phyloP scores from a whole-genome alignment of 2,329 filamentous ascomycete species.

The Colletotrichum sp. region DNA sequence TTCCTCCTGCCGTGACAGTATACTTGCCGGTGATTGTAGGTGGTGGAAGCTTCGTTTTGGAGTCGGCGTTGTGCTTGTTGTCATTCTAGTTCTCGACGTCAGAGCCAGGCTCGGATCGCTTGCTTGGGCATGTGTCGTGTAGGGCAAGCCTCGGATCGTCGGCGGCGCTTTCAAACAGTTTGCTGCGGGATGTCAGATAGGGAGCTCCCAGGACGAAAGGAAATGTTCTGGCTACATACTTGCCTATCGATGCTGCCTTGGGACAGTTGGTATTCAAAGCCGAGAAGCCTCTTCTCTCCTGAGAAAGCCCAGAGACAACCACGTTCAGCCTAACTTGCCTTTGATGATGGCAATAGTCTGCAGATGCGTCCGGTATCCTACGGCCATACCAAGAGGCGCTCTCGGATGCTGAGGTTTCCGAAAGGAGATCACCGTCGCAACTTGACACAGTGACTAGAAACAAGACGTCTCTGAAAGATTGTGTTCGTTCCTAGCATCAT shows the following conservation, averaged over 20 bases:
- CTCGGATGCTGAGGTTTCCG: not conserved
- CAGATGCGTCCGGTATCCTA: not conserved
- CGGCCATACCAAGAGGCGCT: fast-evolving
- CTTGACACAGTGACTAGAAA: not conserved
- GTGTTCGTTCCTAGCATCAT: not conserved
- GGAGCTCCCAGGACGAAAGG: not conserved
- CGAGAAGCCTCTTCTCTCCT: not conserved
- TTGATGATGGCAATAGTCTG: not conserved
- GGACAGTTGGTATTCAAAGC: not conserved
- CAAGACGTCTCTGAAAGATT: not conserved
- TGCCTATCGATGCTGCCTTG: not conserved
- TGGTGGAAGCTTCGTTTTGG: not conserved
- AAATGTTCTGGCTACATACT: not conserved
- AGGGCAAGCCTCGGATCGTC: not conserved
- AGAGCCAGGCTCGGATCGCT: not conserved
- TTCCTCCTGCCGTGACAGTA: not conserved
- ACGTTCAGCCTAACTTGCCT: not conserved
- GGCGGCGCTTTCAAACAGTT: not conserved
- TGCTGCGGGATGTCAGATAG: not conserved
- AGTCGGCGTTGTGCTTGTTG: not conserved
- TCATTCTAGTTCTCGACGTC: not conserved
- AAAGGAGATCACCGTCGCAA: not conserved
- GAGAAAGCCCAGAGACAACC: not conserved
- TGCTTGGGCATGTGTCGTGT: not conserved
- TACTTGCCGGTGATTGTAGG: fast-evolving